These are phyloP conservation scores for Tuber melanosporum DNA, from an alignment of 495 filamentous ascomycete species.

Conservation along the genomic window DNA sequence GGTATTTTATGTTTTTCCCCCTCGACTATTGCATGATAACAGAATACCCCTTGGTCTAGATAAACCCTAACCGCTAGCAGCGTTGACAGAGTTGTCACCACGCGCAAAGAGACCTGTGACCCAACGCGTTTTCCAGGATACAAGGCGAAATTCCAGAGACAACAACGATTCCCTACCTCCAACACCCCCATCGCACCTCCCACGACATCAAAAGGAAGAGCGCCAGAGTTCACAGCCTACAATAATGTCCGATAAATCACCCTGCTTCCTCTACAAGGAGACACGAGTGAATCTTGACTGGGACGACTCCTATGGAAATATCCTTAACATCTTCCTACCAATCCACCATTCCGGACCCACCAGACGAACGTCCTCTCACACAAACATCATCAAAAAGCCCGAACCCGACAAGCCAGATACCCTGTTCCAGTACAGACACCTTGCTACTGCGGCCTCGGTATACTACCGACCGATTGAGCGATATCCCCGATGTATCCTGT, in stretches of 20 bases:
- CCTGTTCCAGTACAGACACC: conserved; percentile 58
- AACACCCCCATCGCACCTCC: neutral
- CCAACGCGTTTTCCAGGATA: neutral
- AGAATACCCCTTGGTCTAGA: neutral
- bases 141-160: neutral
- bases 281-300: conserved; percentile 76
- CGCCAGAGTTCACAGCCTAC: neutral
- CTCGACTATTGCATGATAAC: neutral
- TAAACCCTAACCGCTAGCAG: neutral
- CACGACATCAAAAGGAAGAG: neutral
- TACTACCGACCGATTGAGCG: conserved; percentile 69
- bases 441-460: conserved; percentile 73
- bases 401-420: conserved; percentile 39
- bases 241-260: conserved; percentile 35
- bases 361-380: conserved; percentile 39
- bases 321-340: conserved; percentile 68
- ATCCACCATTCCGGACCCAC: conserved; percentile 44
- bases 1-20: neutral
- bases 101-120: neutral
- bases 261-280: conserved; percentile 68
- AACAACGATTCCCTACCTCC: neutral
- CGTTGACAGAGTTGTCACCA: neutral
- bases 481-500: conserved; percentile 78
- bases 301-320: conserved; percentile 52
- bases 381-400: conserved; percentile 44